Evolutionary conservation across 805 yeast genomes (phyloP), one percentile per base, ranked within the genome.

Genomic region (Ogataea naganishii): DNA sequence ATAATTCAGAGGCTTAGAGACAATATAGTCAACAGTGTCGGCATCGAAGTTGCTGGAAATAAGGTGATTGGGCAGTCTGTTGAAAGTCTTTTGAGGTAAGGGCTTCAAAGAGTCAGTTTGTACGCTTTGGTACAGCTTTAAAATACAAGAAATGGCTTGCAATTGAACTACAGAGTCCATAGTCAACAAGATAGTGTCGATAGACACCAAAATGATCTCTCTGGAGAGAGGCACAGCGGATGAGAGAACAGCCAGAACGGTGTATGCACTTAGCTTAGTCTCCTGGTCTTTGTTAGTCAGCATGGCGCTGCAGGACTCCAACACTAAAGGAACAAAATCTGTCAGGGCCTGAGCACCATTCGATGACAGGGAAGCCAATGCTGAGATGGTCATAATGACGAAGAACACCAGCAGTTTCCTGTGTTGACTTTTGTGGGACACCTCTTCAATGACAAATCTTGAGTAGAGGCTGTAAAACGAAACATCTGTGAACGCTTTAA

Each of bases 251-350:
- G 89, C 72, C 15, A 89, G 50, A 10, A 86, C 63, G 27, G 95
- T 81, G 51, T 83, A 89, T 2, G 89, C 85, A 13, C 95, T 79
- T 35, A 84, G 67, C 51, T 82, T 92, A 29, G 78, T 66, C 44
- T 84, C 94, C 7, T 62, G 56, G 32, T 56, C 57, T 9, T 56
- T 35, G 6, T 73, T 60, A 2, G 58, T 56, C 36, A 80, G 54
- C 23, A 81, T 55, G 33, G 64, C 60, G 13, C 80, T 82, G 11
- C 75, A 59, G 2, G 67, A 58, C 46, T 76, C 80, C 40, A 82
- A 59, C 12, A 77, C 54, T 3, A 67, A 43, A 4, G 86, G 83
- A 23, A 77, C 63, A 15, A 66, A 47, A 14, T 61, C 64, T 26
- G 69, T 62, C 27, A 80, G 55, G 28, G 58, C 65, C 7, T 58